Evolutionary conservation across 2,329 filamentous ascomycete genomes (phyloP), one percentile per base, ranked within the genome.

Genomic region (Dactylonectria estremocensis): DNA sequence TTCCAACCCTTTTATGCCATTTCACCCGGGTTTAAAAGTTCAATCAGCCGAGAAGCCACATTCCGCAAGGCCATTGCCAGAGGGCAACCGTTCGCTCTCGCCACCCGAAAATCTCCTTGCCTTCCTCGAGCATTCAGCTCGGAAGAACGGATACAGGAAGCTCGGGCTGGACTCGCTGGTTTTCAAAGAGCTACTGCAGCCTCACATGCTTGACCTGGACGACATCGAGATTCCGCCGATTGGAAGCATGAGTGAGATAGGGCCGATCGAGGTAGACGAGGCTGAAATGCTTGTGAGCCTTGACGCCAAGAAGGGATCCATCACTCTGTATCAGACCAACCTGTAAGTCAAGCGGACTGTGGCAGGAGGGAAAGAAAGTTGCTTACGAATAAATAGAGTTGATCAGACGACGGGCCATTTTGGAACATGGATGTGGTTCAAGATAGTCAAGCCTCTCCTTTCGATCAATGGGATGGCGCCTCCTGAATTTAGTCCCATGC

Each of bases 91-190:
- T 35, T 22, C 18, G 18, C 22, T 59, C 40, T 3, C 40, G 9
- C 50, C 50, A 4, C 10, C 11, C 8, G 18, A 43, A 5, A 59
- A 58, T 7, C 31, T 78, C 45, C 45, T 66, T 18, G 48, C 59
- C 2, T 69, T 48, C 52, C 65, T 78, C 6, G 65, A 70, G 24
- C 61, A 45, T n/a, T 61, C 66, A 46, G 73, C 71, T 8, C 65
- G 57, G 9, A 57, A 48, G 28, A 67, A 69, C 45, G 76, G 76
- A 13, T 73, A 69, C 57, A 74, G 61, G 50, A 74, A 67, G 49
- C 64, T 78, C 7, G 64, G 75, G 3, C 37, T 77, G 4, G 70
- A 77, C 8, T 60, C 69, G 14, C 50, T 78, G 3, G 14, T 52
- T 28, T 75, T 78, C 60, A 69, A 57, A 35, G 61, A 54, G 20